Evolutionary conservation across 1,284 basidiomycete genomes (phyloP), one percentile per base, ranked within the genome.

Genomic region (Leccinum holopus): DNA sequence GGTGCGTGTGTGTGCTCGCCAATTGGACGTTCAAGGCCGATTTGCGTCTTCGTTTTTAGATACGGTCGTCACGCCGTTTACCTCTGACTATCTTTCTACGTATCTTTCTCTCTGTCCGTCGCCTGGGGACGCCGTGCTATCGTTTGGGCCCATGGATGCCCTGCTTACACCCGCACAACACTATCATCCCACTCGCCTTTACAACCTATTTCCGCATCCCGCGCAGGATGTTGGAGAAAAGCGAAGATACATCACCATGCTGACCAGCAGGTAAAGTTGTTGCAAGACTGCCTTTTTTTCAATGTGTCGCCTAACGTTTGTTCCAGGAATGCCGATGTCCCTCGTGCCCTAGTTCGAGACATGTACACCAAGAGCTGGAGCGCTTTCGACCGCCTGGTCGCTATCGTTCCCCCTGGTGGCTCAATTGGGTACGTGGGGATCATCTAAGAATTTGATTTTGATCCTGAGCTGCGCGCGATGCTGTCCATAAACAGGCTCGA

Each of bases 321-420:
- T 11, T 57, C n/a, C 68, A 88, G 90, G 72, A 92, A 92, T 70
- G 90, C 89, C 9, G 92, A 92, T 68, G 86, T 92, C n/a, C 90
- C 91, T 8, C 84, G 92, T 54, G 88, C 90, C 1, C 82, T 94
- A 32, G 89, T 92, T 28, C 85, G 91, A 62, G 91, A 94, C 69
- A 89, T 93, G 87, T 94, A 94, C 72, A 92, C 90, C 51, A 94
- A 94, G 76, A 91, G 88, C 62, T 94, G 92, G 92, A 90, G 88
- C 70, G 91, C 91, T 4, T 94, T 94, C 68, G 89, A 92, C 72
- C 84, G 92, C 18, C 81, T 94, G 5, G 87, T 91, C 4, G 90
- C 90, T 2, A 92, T 94, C 66, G 91, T 94, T 1, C 90, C 92
- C 14, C 91, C 91, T 1, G 92, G 92, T 16, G 92, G 92, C 3